These are phyloP conservation scores for Pythium myriotylum DNA, from an alignment of 352 stramenopile genomes.

Conservation along the genomic window DNA sequence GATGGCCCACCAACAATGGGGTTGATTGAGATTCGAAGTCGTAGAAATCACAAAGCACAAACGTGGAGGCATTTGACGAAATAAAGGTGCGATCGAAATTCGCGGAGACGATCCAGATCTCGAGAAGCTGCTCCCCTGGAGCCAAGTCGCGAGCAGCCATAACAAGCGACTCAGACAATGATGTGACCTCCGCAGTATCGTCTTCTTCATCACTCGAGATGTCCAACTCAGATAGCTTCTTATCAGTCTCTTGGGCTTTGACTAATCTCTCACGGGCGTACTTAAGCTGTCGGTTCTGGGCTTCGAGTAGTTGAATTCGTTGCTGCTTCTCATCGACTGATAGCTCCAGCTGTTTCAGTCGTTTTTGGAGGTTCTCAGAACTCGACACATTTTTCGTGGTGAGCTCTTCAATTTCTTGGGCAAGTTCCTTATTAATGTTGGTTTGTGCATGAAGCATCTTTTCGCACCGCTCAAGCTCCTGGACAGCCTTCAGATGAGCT, in stretches of 20 bases:
- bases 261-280: conserved; percentile 68
- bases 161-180: conserved; percentile 67
- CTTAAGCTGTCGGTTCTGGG: conserved; percentile 86
- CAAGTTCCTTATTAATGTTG: conserved; percentile 93
- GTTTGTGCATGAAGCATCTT: conserved; percentile 95
- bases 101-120: conserved; percentile 85
- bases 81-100: conserved; percentile 74
- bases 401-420: conserved; percentile 90
- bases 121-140: conserved; percentile 90
- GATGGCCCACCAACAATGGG: conserved; percentile 75
- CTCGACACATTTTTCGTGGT: conserved; percentile 72
- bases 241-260: conserved; percentile 24
- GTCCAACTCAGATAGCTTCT: conserved; percentile 27
- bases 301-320: conserved; percentile 82
- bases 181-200: conserved; percentile 45
- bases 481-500: conserved; percentile 87
- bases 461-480: conserved; percentile 92
- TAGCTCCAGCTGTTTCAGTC: conserved; percentile 86
- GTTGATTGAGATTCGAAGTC: conserved; percentile 94
- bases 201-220: conserved; percentile 44
- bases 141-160: conserved; percentile 60
- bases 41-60: conserved; percentile 94
- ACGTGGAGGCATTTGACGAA: conserved; percentile 80
- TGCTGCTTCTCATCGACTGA: conserved; percentile 82
- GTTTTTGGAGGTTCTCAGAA: conserved; percentile 71